Evolutionary conservation across 108 stramenopile species (phyloP).

Genomic region (Nitzschia putrida): DNA sequence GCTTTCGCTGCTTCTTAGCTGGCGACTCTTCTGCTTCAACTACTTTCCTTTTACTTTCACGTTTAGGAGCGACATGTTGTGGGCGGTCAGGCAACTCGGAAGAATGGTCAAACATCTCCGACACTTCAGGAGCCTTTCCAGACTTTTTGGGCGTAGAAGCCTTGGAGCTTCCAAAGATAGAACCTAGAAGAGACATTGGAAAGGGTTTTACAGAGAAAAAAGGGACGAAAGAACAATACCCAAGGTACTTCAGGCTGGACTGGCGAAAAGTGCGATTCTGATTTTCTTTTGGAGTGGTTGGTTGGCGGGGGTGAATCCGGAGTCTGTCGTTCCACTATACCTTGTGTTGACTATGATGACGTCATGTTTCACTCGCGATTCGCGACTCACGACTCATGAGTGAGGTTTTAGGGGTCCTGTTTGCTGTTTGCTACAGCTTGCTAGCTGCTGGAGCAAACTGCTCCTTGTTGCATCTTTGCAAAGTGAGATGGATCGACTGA

Average conservation of each 20-base stretch:
- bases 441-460: not conserved
- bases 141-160: not conserved
- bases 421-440: not conserved
- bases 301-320: not conserved
- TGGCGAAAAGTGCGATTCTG: not conserved
- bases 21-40: constrained; percentile 3
- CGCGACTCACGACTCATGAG: not conserved
- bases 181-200: constrained; percentile 40
- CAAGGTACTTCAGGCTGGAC: not conserved
- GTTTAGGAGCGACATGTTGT: constrained; percentile 32
- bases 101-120: constrained; percentile 35
- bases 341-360: no score
- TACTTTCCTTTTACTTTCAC: constrained; percentile 17
- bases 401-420: not conserved
- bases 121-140: not conserved
- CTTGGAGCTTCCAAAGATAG: constrained; percentile 40
- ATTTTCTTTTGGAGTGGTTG: not conserved
- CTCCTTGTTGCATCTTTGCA: not conserved
- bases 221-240: not conserved
- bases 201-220: no score
- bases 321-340: not conserved
- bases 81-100: constrained; percentile 44
- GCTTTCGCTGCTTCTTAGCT: constrained; percentile 14
- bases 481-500: no score
- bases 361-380: not conserved